phyloP scores from a whole-genome alignment of 2,329 filamentous ascomycete species.

The Penicillium sp. region DNA sequence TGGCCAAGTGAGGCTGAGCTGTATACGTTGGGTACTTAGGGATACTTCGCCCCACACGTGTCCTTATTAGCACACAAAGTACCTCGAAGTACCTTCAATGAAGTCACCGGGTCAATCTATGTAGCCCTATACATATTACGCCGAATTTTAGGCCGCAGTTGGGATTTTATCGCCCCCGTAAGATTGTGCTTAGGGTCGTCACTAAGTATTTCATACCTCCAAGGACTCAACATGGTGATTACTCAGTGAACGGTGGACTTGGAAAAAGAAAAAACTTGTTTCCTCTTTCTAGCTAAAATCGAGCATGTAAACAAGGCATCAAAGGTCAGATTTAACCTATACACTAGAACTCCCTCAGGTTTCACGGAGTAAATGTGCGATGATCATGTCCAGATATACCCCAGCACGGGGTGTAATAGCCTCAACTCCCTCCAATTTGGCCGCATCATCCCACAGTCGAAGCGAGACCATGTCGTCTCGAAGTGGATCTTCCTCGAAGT shows the following conservation, averaged over 20 bases:
- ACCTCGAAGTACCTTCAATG: not conserved
- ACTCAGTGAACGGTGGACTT: not conserved
- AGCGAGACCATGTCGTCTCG: slow-evolving; percentile 39
- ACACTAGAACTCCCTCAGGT: not conserved
- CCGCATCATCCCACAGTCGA: slow-evolving; percentile 41
- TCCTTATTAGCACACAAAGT: not conserved
- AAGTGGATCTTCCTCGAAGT: slow-evolving; percentile 35
- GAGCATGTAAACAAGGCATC: not conserved
- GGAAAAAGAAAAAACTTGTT: not conserved
- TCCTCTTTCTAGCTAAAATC: not conserved
- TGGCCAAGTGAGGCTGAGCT: slow-evolving; percentile 6
- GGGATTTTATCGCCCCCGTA: too few species aligned
- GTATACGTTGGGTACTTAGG: not conserved
- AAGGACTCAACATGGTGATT: not conserved
- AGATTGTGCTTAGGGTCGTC: not conserved
- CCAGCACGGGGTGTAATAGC: slow-evolving; percentile 28
- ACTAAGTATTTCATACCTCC: not conserved
- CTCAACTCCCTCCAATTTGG: slow-evolving; percentile 34
- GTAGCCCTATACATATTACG: not conserved
- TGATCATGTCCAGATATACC: slow-evolving; percentile 30
- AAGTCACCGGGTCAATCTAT: not conserved
- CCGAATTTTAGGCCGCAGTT: too few species aligned
- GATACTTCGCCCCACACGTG: not conserved
- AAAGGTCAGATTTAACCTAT: not conserved
- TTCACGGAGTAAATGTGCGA: slow-evolving; percentile 22